phyloP scores from a whole-genome alignment of 1,139 yeast genomes.

The Lodderomyces parapsilosis region DNA sequence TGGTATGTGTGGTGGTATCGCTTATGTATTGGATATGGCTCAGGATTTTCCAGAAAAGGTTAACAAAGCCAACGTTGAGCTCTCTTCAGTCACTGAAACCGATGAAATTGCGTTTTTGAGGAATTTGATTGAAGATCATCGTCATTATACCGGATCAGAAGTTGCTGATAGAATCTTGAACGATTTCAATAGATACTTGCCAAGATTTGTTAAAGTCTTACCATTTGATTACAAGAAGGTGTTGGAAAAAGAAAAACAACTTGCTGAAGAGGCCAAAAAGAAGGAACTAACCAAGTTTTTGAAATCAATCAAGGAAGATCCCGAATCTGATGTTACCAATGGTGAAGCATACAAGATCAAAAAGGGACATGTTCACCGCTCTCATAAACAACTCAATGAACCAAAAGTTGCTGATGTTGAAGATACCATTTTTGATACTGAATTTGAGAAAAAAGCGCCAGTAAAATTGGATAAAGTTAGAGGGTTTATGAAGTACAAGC shows the following conservation, averaged over 20 bases:
- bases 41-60: slow-evolving; percentile 85
- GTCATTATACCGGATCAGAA: slow-evolving; percentile 91
- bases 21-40: slow-evolving; percentile 92
- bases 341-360: slow-evolving; percentile 69
- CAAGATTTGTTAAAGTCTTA: slow-evolving; percentile 89
- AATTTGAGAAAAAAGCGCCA: slow-evolving; percentile 61
- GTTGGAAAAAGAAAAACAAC: slow-evolving; percentile 71
- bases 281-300: slow-evolving; percentile 57
- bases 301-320: slow-evolving; percentile 72
- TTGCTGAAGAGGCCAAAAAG: slow-evolving; percentile 67
- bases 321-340: slow-evolving; percentile 83
- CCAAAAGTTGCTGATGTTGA: slow-evolving; percentile 89
- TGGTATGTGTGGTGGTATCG: slow-evolving; percentile 99
- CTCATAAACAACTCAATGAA: slow-evolving; percentile 42
- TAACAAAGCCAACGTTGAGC: slow-evolving; percentile 79
- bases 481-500: slow-evolving; percentile 92
- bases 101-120: slow-evolving; percentile 92
- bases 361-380: slow-evolving; percentile 39
- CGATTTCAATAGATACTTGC: slow-evolving; percentile 85
- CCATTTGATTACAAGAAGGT: slow-evolving; percentile 92
- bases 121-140: slow-evolving; percentile 91
- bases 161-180: slow-evolving; percentile 79
- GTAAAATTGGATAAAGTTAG: slow-evolving; percentile 74
- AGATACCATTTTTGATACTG: slow-evolving; percentile 75
- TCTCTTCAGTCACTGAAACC: slow-evolving; percentile 76